A percentile compares a stretch with the other conserved stretches of the same genome.
Evolutionary conservation across 1,284 basidiomycete species (phyloP).

Genomic region (Fistulina hepatica): DNA sequence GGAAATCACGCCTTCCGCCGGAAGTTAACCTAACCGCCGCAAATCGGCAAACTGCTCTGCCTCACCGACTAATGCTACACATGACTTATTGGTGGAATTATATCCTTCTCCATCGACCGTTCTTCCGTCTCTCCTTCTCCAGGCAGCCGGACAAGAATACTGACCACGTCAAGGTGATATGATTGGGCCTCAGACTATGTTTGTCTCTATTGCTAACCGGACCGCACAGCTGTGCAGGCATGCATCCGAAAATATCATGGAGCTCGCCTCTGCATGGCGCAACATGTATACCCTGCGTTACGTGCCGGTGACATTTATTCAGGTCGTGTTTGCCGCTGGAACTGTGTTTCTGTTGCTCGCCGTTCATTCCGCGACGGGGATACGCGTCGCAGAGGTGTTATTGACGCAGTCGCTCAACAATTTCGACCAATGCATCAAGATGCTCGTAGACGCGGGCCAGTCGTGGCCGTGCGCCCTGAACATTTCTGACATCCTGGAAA

Average conservation of each 20-base stretch:
- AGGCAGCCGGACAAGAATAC: constrained; percentile 32
- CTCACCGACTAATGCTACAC: constrained; percentile 55
- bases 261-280: constrained; percentile 34
- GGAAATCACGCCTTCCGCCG: constrained; percentile 44
- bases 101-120: constrained; percentile 56
- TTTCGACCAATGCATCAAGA: too few relatives aligned
- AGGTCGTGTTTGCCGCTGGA: constrained; percentile 40
- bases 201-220: constrained; percentile 6
- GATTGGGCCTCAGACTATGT: constrained; percentile 9
- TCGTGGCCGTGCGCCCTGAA: too few relatives aligned
- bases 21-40: constrained; percentile 44
- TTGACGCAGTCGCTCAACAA: too few relatives aligned
- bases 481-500: too few relatives aligned
- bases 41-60: constrained; percentile 38
- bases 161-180: constrained; percentile 39
- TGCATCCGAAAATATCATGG: constrained; percentile 37
- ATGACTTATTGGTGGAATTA: constrained; percentile 53
- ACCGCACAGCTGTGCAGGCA: constrained; percentile 31
- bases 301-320: constrained; percentile 36
- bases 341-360: constrained; percentile 33
- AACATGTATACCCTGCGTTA: constrained; percentile 35
- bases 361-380: constrained; percentile 27
- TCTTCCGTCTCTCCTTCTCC: constrained; percentile 39
- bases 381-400: constrained; percentile 25
- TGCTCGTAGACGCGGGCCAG: too few relatives aligned